Evolutionary conservation across 2,329 filamentous ascomycete genomes (phyloP), one percentile per base, ranked within the genome.

Genomic region (Penicillium nordicum): DNA sequence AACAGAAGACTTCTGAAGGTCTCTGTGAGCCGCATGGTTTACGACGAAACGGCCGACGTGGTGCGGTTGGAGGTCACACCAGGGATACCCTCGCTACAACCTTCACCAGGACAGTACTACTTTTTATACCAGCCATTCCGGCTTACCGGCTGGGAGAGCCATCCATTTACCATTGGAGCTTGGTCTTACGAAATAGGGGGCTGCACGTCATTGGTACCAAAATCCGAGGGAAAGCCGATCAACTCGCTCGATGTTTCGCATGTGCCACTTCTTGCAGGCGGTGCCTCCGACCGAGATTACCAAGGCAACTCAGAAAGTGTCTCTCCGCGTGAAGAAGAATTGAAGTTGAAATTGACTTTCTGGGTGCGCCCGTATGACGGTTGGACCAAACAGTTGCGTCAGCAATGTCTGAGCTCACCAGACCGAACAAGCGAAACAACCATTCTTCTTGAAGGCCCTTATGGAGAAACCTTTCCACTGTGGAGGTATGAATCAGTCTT

Each of bases 291-390:
- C 5, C 21, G 32, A 10, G 53, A 49, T 41, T 50, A 43, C 2
- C 16, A 29, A 16, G 7, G 42, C 36, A n/a, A 11, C 42, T 12
- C 11, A 25, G 16, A 21, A 32, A 42, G 54, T 16, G 12, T 30
- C 21, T 3, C 25, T 7, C 34, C 34, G 12, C 37, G 53, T 38
- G 46, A 59, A 27, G 4, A 34, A n/a, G 29, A 60, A 36, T n/a
- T 46, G 23, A 49, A 64, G 4, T 67, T 76, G 5, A 72, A 69
- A 38, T 66, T 82, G 7, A 71, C 75, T 5, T 81, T 82, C 61
- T 76, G 79, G 62, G 74, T 82, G 48, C 76, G 80, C 2, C 80
- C 80, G 0, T 81, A 79, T 61, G 70, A 78, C 48, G 79, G 80
- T 47, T 81, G 80, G 72, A 83, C 80, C 2, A 74, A 70, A 5